phyloP scores from a whole-genome alignment of 139 green algal species.

The Spirogloea muscicola region DNA sequence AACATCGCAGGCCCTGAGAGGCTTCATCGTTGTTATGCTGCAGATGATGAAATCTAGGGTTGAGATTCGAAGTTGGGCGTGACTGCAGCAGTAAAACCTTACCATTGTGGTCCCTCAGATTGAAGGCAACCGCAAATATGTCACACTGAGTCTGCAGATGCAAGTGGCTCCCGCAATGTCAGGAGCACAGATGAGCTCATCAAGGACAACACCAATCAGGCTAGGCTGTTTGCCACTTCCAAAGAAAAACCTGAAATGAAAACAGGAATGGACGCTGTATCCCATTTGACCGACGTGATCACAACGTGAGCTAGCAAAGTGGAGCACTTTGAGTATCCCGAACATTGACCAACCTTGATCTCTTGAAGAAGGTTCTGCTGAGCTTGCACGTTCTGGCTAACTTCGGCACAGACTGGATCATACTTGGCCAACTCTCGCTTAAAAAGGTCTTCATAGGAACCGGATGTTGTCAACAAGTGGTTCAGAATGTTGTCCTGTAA shows the following conservation, averaged over 20 bases:
- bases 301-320: background rate
- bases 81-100: too few species aligned
- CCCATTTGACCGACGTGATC: background rate
- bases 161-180: too few species aligned
- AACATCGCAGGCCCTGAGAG: background rate
- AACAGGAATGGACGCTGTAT: background rate
- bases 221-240: background rate
- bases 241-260: background rate
- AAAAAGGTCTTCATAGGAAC: slow-evolving; percentile 65
- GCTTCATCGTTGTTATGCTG: background rate
- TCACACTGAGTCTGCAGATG: slow-evolving; percentile 7
- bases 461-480: slow-evolving; percentile 67
- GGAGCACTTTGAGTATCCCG: background rate
- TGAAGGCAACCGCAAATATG: slow-evolving; percentile 4
- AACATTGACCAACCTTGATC: slow-evolving; percentile 34
- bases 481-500: slow-evolving; percentile 83
- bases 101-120: slow-evolving; percentile 11
- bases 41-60: background rate
- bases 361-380: slow-evolving; percentile 30
- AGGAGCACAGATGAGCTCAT: too few species aligned
- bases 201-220: background rate
- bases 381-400: slow-evolving; percentile 30
- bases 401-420: slow-evolving; percentile 57
- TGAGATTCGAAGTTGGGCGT: background rate
- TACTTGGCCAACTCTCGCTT: slow-evolving; percentile 81